Base-by-base conservation (phyloP, 495 filamentous ascomycete genomes). In the Entonaema liquescens region DNA sequence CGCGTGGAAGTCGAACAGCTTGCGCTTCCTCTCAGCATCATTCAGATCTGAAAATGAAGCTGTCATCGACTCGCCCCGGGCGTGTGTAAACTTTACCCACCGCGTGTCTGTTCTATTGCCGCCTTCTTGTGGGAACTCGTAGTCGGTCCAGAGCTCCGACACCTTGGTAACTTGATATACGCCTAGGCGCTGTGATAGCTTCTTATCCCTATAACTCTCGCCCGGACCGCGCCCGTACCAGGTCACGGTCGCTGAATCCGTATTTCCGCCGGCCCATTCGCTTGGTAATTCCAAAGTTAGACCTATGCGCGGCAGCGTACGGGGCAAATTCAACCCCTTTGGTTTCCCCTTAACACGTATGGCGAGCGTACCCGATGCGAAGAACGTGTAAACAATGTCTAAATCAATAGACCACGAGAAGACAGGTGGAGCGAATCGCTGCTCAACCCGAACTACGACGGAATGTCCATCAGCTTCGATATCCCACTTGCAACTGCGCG, bases 201-300 rank as follows among this genome's bases (percentile, higher is more conserved):
- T 86, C 77, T 87, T 90, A 78, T 91, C 89, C 11, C 80, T 78
- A 57, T 91, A 91, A 7, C 83, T 84, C 76, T 90, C 88, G 8
- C 86, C 88, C 0, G 89, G 89, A 0, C 89, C 89, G 5, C 86
- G 83, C 3, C 89, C 89, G 70, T 86, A 84, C 88, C 88, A 91
- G 1, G 72, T 74, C 3, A 83, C 84, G 35, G 77, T 70, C 40
- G 80, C 74, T 0, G 80, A 54, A 0, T 72, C 60, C 1, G 12
- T 38, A n/a, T 19, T 28, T 15, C 66, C 62, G 65, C 67, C 74
- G 66, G 59, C 82, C 80, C 26, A 84, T 50, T 11, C 7, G 2
- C 11, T 33, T 33, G 76, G 64, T 11, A 90, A 79, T 11, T 80
- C 76, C 28, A 90, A 76, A 8, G 74, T 68, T 1, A 89, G 70